Evolutionary conservation across 2,329 filamentous ascomycete genomes (phyloP).

Genomic region (Xylaria arbuscula): DNA sequence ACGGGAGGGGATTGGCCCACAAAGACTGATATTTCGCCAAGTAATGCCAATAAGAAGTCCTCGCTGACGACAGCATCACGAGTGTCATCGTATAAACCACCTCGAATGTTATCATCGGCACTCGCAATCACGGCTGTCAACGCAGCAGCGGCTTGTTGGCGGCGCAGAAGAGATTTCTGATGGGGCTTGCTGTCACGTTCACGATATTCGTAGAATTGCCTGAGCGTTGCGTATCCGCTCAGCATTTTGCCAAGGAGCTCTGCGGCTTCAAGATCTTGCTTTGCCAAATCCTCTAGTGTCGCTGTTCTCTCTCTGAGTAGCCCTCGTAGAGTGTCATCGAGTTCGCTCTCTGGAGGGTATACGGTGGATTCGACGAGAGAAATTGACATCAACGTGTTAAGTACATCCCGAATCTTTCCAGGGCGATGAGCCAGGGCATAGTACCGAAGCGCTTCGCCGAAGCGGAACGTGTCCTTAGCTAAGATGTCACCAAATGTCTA

Average conservation of each 20-base stretch:
- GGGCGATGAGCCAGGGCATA: conserved; percentile 86
- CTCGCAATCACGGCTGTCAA: conserved; percentile 86
- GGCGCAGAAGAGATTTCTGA: conserved; percentile 66
- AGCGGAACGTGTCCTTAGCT: conserved; percentile 76
- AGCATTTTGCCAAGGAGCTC: conserved; percentile 85
- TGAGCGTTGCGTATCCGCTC: conserved; percentile 90
- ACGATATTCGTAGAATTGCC: conserved; percentile 89
- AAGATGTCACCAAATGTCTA: conserved; percentile 87
- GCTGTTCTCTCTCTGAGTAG: conserved; percentile 78
- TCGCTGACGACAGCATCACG: conserved; percentile 87
- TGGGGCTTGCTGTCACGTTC: conserved; percentile 65
- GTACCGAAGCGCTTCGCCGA: conserved; percentile 89
- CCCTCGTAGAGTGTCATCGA: conserved; percentile 77
- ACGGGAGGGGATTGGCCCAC: conserved; percentile 66
- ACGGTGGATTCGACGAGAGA: conserved; percentile 86
- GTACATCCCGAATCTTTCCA: conserved; percentile 83
- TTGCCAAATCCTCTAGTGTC: conserved; percentile 77
- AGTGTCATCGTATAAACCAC: conserved; percentile 85
- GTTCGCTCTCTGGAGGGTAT: conserved; percentile 76
- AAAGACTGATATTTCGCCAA: conserved; percentile 86
- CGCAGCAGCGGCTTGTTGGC: conserved; percentile 76
- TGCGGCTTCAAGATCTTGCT: conserved; percentile 82
- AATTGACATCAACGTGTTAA: conserved; percentile 87
- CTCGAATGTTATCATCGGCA: conserved; percentile 89
- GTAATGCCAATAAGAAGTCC: conserved; percentile 83